These are phyloP conservation scores for Phytopythium montanum DNA, from an alignment of 352 stramenopile species.

Conservation along the genomic window DNA sequence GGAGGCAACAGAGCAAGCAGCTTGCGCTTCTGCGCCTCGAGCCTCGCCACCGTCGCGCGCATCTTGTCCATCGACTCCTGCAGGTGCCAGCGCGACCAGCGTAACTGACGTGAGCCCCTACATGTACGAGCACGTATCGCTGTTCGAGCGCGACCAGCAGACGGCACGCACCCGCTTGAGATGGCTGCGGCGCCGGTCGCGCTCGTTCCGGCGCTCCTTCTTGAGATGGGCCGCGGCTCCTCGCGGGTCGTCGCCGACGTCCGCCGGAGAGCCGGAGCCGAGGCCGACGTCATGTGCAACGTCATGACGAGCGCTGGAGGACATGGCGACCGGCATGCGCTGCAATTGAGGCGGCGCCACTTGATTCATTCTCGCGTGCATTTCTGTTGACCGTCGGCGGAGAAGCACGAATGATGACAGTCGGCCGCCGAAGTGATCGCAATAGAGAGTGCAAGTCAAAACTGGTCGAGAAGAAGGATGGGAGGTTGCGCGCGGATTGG, in stretches of 20 bases:
- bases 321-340: too few species aligned
- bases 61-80: constrained; percentile 56
- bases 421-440: too few species aligned
- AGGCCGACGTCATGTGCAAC: neutral
- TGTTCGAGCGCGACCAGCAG: too few species aligned
- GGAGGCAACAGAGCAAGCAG: constrained; percentile 19
- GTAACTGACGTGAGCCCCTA: too few species aligned
- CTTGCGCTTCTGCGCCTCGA: constrained; percentile 40
- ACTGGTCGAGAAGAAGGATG: neutral
- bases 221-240: constrained; percentile 16
- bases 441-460: neutral
- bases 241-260: neutral
- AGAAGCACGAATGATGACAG: neutral
- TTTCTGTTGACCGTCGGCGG: constrained; percentile 23
- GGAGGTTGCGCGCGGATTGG: neutral
- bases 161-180: constrained; percentile 37
- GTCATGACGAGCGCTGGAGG: too few species aligned
- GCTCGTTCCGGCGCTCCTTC: constrained; percentile 49
- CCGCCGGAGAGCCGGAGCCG: neutral
- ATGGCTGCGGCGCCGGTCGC: constrained; percentile 49
- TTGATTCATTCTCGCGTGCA: constrained; percentile 15
- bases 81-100: neutral
- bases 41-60: constrained; percentile 32
- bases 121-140: too few species aligned
- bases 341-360: neutral